Conservation (phyloP, 2,329 filamentous ascomycete genomes). For the Neobulgaria alba region DNA sequence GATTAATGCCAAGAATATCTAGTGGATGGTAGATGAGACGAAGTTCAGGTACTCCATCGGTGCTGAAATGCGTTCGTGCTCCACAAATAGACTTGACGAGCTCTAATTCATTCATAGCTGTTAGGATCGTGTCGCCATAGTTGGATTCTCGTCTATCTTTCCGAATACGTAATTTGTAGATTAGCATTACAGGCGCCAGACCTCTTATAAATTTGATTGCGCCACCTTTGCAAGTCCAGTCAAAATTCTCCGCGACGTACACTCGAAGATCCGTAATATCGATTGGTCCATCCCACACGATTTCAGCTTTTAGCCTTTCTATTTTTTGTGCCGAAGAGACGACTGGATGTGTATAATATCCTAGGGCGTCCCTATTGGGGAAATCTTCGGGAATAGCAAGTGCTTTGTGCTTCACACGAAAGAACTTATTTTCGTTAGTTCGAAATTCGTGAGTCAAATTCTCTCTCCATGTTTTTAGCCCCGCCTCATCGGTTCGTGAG, state of each 20-base stretch:
- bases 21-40: slow-evolving; percentile 70
- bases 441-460: slow-evolving; percentile 65
- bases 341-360: slow-evolving; percentile 81
- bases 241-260: slow-evolving; percentile 73
- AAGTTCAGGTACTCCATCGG: slow-evolving; percentile 68
- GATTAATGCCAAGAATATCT: slow-evolving; percentile 67
- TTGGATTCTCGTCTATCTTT: slow-evolving; percentile 32
- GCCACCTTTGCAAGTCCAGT: slow-evolving; percentile 72
- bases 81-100: slow-evolving; percentile 60
- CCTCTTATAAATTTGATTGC: slow-evolving; percentile 79
- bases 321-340: slow-evolving; percentile 59
- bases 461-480: slow-evolving; percentile 62
- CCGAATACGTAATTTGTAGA: slow-evolving; percentile 44
- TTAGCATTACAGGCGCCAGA: slow-evolving; percentile 67
- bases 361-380: slow-evolving; percentile 67
- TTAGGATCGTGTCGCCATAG: slow-evolving; percentile 28
- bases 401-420: slow-evolving; percentile 65
- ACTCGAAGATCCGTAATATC: slow-evolving; percentile 59
- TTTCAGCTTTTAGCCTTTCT: slow-evolving; percentile 40
- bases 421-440: slow-evolving; percentile 77
- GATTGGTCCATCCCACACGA: slow-evolving; percentile 55
- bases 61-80: slow-evolving; percentile 60
- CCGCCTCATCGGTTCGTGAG: slow-evolving; percentile 47
- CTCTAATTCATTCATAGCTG: slow-evolving; percentile 38
- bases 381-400: slow-evolving; percentile 73